These are phyloP conservation scores for Colletotrichum costaricense DNA, from an alignment of 2,329 filamentous ascomycete genomes.

Conservation along the genomic window DNA sequence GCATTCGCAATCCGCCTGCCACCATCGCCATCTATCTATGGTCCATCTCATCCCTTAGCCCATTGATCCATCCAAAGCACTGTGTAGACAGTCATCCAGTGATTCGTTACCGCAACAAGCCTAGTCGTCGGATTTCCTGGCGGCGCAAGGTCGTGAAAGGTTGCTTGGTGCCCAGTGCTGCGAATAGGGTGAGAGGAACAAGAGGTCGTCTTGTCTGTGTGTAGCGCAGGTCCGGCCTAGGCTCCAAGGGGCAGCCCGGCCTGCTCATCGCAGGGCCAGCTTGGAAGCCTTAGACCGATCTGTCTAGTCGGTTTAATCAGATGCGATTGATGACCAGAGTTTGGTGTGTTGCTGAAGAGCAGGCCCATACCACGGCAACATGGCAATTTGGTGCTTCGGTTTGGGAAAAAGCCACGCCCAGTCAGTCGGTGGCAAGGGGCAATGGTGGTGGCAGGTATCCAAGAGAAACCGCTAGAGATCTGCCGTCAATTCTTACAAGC, in stretches of 20 bases:
- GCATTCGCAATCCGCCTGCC: constrained; percentile 4
- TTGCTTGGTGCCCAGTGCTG: constrained; percentile 27
- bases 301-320: constrained; percentile 12
- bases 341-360: constrained; percentile 18
- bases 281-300: constrained; percentile 17
- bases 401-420: constrained; percentile 17
- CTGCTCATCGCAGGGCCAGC: constrained; percentile 11
- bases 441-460: not conserved
- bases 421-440: constrained; percentile 8
- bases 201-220: constrained; percentile 28
- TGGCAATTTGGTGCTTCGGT: not conserved
- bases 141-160: constrained; percentile 8
- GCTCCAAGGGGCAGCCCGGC: constrained; percentile 32
- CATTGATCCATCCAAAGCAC: not conserved
- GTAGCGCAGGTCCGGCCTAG: constrained; percentile 19
- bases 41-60: not conserved
- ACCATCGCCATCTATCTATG: not conserved
- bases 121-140: constrained; percentile 21
- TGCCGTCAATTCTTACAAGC: not conserved
- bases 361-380: not conserved
- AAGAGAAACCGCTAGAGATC: constrained; percentile 6
- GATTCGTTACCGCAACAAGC: not conserved
- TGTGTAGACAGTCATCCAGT: constrained; percentile 4
- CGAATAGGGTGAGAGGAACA: constrained; percentile 9
- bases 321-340: constrained; percentile 13